Base-by-base conservation (phyloP, 306 rosid species). In the Vigna mungo region DNA sequence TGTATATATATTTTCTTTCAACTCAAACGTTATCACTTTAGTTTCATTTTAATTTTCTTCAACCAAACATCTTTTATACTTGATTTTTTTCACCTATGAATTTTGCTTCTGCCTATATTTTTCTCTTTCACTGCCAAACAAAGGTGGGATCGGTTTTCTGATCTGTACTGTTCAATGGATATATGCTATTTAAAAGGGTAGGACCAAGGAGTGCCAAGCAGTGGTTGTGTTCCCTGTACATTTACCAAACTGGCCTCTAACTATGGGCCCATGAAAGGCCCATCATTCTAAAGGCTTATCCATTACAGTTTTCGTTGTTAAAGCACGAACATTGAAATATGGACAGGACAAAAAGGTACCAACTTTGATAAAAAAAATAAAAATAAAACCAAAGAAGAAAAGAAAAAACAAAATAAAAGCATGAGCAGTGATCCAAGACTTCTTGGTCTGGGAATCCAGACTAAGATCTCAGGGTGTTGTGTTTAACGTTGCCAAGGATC, bases 261-360 rank as follows among this genome's bases (percentile, higher is more conserved):
- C 5, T 2, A 23, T 10, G 77, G 81, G 67, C 77, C 76, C 78
- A 68, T 34, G 39, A 37, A 18, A 68, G 72, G 81, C 78, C 85
- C 82, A 71, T 55, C 55, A 12, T 55, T 46, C 58, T 16, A 23
- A 36, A n/a, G 9, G 1, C 32, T 43, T 32, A n/a, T 49, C 36
- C 27, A 63, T 21, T 52, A 15, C 4, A 20, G 51, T 25, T 51
- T 63, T 17, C 73, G 52, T 79, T 41, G n/a, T 27, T 39, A 68
- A 49, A 25, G 34, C 53, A 51, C 17, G 39, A 63, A 2, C 34
- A 68, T 59, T 48, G 11, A 16, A 16, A 32, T 32, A 61, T 61
- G 14, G 46, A 32, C 46, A 11, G 1, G 37, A 60, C 18, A 61
- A 60, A 14, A 60, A 14, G 1, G 16, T 10, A 14, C 25, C 9